Conservation (phyloP, 805 yeast species). For the Candida succiphila region DNA sequence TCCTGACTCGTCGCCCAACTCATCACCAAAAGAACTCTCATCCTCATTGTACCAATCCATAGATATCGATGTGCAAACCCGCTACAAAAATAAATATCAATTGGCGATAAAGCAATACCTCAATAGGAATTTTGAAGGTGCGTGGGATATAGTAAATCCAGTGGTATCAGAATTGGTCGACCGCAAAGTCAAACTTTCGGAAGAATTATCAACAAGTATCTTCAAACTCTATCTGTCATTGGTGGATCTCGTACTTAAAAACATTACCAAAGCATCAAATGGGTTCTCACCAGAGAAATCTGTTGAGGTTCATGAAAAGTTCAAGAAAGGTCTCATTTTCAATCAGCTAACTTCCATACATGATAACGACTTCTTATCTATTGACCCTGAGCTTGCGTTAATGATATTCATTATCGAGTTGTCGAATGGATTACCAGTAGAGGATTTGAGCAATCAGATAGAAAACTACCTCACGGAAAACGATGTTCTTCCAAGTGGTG, state of each 20-base stretch:
- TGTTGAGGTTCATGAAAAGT: slow-evolving; percentile 4
- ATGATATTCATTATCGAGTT: slow-evolving; percentile 22
- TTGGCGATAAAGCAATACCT: slow-evolving; percentile 31
- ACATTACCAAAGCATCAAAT: slow-evolving; percentile 1
- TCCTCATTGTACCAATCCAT: slow-evolving; percentile 1
- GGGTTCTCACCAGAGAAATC: slow-evolving; percentile 3
- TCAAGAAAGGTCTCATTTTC: slow-evolving; percentile 14
- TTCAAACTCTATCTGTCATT: slow-evolving; percentile 20
- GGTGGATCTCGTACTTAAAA: slow-evolving; percentile 18
- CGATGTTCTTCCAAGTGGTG: slow-evolving; percentile 11
- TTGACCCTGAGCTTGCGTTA: slow-evolving; percentile 18
- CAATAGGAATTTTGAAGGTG: slow-evolving; percentile 19
- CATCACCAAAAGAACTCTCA: neutral
- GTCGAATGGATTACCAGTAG: slow-evolving; percentile 15
- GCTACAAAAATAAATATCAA: slow-evolving; percentile 20
- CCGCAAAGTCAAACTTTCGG: slow-evolving; percentile 1
- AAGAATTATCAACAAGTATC: slow-evolving; percentile 9
- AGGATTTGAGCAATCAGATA: slow-evolving; percentile 13
- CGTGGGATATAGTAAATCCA: slow-evolving; percentile 17
- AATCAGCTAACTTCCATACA: slow-evolving; percentile 10
- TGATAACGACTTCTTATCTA: slow-evolving; percentile 3
- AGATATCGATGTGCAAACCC: slow-evolving; percentile 7
- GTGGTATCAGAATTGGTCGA: slow-evolving; percentile 10
- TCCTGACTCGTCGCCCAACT: no score
- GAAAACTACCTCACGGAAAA: slow-evolving; percentile 10